Evolutionary conservation across 2,329 filamentous ascomycete species (phyloP).

Genomic region (Trichoderma breve): DNA sequence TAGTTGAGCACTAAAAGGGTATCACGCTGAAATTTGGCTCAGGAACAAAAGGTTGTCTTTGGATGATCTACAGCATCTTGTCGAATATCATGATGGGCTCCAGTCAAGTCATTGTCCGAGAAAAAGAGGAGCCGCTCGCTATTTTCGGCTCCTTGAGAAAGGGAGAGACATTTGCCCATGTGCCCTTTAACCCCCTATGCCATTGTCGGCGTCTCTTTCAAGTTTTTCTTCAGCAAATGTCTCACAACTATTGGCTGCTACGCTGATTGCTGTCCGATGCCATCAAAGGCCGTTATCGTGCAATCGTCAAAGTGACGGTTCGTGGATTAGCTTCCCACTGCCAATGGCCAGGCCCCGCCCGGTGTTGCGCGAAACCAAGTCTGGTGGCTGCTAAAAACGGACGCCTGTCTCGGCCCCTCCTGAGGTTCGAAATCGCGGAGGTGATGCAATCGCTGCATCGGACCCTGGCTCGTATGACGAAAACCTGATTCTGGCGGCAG

Average conservation of each 20-base stretch:
- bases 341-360: neutral
- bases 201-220: neutral
- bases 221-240: neutral
- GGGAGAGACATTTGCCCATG: neutral
- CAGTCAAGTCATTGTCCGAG: neutral
- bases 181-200: neutral
- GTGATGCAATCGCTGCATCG: slow-evolving; percentile 6
- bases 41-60: neutral
- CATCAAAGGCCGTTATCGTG: neutral
- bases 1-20: neutral
- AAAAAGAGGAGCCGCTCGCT: neutral
- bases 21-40: neutral
- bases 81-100: neutral
- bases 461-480: slow-evolving; percentile 4
- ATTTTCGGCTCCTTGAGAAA: neutral
- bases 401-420: slow-evolving; percentile 10
- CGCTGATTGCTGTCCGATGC: neutral
- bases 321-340: neutral
- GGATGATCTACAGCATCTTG: neutral
- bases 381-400: neutral
- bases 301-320: neutral
- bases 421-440: neutral
- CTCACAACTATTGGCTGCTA: neutral
- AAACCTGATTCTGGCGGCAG: neutral
- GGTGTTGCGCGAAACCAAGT: neutral